These are phyloP conservation scores for Ogataea paraovalis DNA, from an alignment of 805 yeast genomes.

Conservation along the genomic window DNA sequence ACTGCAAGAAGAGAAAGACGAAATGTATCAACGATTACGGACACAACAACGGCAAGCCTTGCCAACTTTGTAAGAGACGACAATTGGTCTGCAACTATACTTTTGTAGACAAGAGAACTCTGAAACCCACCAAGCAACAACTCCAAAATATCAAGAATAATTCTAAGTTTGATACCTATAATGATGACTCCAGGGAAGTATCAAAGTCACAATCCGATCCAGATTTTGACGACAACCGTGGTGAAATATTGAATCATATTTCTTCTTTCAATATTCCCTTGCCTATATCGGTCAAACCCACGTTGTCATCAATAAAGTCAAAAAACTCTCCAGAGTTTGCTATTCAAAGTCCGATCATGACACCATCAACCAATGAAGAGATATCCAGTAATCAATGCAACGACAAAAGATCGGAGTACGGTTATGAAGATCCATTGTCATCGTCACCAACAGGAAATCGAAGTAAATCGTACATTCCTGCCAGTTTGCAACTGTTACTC, in stretches of 20 bases:
- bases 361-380: not conserved
- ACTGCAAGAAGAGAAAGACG: slow-evolving; percentile 39
- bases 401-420: not conserved
- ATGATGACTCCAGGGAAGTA: not conserved
- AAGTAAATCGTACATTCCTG: slow-evolving; percentile 5
- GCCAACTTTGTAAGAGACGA: slow-evolving; percentile 17
- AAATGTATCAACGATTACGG: slow-evolving; percentile 18
- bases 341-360: not conserved
- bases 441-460: not conserved
- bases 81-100: slow-evolving; percentile 26
- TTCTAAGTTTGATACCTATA: slow-evolving; percentile 1
- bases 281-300: not conserved
- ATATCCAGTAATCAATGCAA: not conserved
- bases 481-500: slow-evolving; percentile 7
- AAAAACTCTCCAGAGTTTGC: not conserved
- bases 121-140: slow-evolving; percentile 5
- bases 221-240: not conserved
- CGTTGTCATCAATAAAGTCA: not conserved
- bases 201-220: not conserved
- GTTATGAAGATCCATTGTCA: not conserved
- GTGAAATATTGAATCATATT: not conserved
- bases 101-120: slow-evolving; percentile 12
- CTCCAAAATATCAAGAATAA: not conserved
- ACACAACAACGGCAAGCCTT: slow-evolving; percentile 12
- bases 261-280: not conserved